Percentiles rank a stretch among this genome's conserved stretches.
phyloP scores from a whole-genome alignment of 305 asterid genomes.

The Solanum chacoense region DNA sequence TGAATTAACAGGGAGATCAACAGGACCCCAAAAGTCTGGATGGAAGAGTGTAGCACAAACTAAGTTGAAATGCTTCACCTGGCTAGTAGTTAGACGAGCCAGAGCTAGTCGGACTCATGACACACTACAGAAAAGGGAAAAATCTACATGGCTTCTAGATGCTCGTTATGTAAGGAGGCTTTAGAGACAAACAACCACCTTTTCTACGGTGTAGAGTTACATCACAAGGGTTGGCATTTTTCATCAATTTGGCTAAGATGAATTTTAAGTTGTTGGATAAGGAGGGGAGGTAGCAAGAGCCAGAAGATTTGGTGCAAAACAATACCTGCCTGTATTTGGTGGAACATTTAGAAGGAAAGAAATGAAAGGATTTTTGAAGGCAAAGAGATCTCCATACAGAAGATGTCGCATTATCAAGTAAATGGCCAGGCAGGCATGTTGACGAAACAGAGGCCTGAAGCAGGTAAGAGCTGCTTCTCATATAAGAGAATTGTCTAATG shows the following conservation, averaged over 20 bases:
- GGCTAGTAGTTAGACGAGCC: neutral
- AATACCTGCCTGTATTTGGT: neutral
- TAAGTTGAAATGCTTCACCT: neutral
- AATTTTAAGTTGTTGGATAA: neutral
- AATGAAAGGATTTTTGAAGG: neutral
- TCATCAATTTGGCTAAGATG: neutral
- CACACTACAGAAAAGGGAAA: neutral
- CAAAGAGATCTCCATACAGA: neutral
- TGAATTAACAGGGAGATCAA: neutral
- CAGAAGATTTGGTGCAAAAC: neutral
- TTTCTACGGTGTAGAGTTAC: neutral
- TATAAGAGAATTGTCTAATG: conserved; percentile 17
- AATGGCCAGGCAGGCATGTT: neutral
- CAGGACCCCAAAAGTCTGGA: neutral
- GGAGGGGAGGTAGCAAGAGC: neutral
- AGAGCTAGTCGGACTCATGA: neutral
- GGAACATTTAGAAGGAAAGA: neutral
- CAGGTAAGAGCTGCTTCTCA: neutral
- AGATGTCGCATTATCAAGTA: neutral
- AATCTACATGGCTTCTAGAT: neutral
- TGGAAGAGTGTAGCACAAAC: neutral
- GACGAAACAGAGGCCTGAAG: neutral
- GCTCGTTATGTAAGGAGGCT: neutral
- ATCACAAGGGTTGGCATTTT: neutral
- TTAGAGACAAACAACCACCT: neutral